These are phyloP conservation scores for Aspergillus transmontanensis DNA, from an alignment of 2,329 filamentous ascomycete genomes.

Conservation along the genomic window DNA sequence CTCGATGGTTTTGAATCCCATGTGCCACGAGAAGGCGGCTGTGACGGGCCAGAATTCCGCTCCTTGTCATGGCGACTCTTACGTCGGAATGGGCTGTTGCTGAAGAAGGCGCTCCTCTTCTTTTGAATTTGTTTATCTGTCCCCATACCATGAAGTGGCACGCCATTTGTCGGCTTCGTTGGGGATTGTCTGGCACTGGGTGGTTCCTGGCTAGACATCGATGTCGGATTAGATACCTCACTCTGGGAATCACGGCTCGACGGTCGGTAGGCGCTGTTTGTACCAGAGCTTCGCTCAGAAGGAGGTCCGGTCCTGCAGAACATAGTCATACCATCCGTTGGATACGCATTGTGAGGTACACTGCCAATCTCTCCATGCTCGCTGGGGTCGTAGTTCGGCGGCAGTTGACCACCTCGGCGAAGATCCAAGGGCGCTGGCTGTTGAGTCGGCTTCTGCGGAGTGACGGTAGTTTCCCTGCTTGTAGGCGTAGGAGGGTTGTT, in stretches of 20 bases:
- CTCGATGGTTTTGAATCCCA: conserved; percentile 53
- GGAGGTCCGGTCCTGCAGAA: conserved; percentile 78
- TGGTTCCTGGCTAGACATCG: conserved; percentile 82
- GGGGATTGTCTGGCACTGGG: conserved; percentile 74
- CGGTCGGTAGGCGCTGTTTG: conserved; percentile 67
- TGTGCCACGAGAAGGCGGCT: conserved; percentile 52
- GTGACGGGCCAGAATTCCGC: conserved; percentile 37
- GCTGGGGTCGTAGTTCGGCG: conserved; percentile 55
- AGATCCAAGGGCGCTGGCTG: conserved; percentile 42
- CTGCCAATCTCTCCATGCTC: conserved; percentile 67
- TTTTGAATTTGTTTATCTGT: conserved; percentile 70
- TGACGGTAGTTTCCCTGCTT: conserved; percentile 55
- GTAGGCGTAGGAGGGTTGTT: conserved; percentile 50
- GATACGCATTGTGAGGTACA: conserved; percentile 90
- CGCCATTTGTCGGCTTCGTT: conserved; percentile 57
- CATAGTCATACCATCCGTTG: conserved; percentile 96
- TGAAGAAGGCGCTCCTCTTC: conserved; percentile 84
- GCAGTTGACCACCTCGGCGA: conserved; percentile 42
- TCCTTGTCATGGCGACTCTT: conserved; percentile 83
- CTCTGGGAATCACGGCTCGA: conserved; percentile 87
- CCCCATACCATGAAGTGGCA: conserved; percentile 47
- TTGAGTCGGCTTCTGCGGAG: conserved; percentile 53
- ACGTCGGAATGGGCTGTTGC: conserved; percentile 86
- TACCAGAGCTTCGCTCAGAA: conserved; percentile 69
- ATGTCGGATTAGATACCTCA: conserved; percentile 86